These are phyloP conservation scores for Cucurbita moschata DNA, from an alignment of 306 rosid species.

Conservation along the genomic window DNA sequence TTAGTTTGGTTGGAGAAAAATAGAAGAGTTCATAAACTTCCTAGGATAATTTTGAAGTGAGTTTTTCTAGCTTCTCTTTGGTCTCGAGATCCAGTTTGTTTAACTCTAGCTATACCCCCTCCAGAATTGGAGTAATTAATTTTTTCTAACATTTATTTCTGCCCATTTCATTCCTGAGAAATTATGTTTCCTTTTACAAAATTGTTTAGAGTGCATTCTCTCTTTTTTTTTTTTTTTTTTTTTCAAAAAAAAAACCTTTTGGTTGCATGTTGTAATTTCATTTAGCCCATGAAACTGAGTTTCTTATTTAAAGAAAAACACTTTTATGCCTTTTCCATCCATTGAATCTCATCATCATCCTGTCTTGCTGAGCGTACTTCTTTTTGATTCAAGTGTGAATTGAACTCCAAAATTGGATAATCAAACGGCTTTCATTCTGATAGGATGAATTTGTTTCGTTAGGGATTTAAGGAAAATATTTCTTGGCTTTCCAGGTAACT, in stretches of 20 bases:
- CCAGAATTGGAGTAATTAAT: neutral
- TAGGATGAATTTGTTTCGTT: neutral
- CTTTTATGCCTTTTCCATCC: neutral
- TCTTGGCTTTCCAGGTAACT: constrained; percentile 53
- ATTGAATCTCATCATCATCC: neutral
- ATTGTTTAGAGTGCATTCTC: neutral
- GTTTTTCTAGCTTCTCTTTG: neutral
- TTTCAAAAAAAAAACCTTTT: neutral
- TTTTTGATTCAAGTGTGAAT: neutral
- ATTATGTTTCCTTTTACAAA: neutral
- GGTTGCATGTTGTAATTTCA: neutral
- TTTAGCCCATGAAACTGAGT: neutral
- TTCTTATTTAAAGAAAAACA: neutral
- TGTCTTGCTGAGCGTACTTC: neutral
- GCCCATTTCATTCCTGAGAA: neutral
- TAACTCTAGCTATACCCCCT: neutral
- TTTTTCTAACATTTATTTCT: neutral
- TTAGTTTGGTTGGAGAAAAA: neutral
- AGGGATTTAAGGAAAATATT: constrained; percentile 5
- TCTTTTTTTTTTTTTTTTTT: neutral
- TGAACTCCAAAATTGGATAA: neutral
- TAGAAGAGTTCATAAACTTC: neutral
- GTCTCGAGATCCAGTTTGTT: neutral
- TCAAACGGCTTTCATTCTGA: neutral
- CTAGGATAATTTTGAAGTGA: neutral